phyloP scores from a whole-genome alignment of 140 eudicot species.

The Cichorium intybus region DNA sequence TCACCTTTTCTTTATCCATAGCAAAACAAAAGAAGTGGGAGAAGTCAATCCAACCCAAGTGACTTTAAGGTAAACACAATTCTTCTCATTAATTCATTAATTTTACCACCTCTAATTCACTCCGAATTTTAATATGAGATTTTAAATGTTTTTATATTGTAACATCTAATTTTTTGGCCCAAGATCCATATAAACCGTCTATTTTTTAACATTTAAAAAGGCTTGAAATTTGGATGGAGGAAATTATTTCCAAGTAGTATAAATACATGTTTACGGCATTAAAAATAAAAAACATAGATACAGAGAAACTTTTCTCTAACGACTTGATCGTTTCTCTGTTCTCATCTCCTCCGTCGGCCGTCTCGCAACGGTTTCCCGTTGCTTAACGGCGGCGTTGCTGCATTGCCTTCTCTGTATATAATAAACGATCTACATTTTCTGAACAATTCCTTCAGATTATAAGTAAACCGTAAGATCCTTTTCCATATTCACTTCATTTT shows the following conservation, averaged over 20 bases:
- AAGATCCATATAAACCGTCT: slow-evolving; percentile 8
- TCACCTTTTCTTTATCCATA: no score
- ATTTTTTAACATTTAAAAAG: neutral
- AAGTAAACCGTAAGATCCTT: slow-evolving; percentile 18
- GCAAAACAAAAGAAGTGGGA: no score
- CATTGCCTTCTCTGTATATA: neutral
- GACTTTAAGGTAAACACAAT: neutral
- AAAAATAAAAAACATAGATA: neutral
- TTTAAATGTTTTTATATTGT: no score
- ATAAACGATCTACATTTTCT: neutral
- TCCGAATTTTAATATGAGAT: neutral
- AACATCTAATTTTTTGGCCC: neutral
- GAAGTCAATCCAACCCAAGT: neutral
- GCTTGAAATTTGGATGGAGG: slow-evolving; percentile 12
- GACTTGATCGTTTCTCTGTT: slow-evolving; percentile 16
- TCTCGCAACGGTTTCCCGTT: slow-evolving; percentile 58
- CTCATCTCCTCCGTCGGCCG: slow-evolving; percentile 33
- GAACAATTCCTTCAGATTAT: slow-evolving; percentile 12
- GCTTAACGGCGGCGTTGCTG: slow-evolving; percentile 39
- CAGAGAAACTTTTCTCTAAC: slow-evolving; percentile 17
- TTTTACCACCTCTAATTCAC: neutral
- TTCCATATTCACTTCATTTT: neutral
- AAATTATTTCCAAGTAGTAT: slow-evolving; percentile 14
- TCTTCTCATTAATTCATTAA: neutral
- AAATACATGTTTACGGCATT: slow-evolving; percentile 8